Evolutionary conservation across 78 protist genomes (phyloP), one percentile per base, ranked within the genome.

Genomic region (Monocercomonoides exilis): DNA sequence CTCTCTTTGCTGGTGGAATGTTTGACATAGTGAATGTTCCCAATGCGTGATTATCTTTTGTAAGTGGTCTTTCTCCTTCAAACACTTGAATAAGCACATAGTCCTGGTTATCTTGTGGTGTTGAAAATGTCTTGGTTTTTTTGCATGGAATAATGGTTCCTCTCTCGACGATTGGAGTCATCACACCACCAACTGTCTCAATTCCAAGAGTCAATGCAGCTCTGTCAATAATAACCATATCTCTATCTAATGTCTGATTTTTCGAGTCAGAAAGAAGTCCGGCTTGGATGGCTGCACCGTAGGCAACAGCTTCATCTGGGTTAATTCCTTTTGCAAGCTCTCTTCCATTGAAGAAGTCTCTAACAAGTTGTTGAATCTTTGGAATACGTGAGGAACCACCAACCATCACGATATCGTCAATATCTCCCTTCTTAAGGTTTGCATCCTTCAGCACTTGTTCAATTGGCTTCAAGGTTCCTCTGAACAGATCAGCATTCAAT

Each of bases 281-380:
- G n/a, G 96, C 99, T 92, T 98, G 99, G 3, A 97, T 96, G 45
- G 99, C 99, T 0, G 99, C 99, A 41, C 98, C 97, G 81, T 89
- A 93, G 54, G 99, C 99, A 0, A 98, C 99, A 44, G 99, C 99
- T 92, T 97, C 99, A 80, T 98, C 99, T 89, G 99, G 99, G 94
- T 97, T 95, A 91, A 97, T 93, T 45, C 97, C 96, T 84, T 89
- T 89, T 90, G 92, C 95, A 43, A 94, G 98, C 90, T 98, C 99
- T 93, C 94, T 95, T 41, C 99, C 99, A 91, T 96, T 92, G 94
- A 98, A 97, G 90, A 92, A 96, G 87, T 97, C 98, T 90, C 91
- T 90, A 77, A 97, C 84, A 42, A 97, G 92, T 87, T 89, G 92
- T 92, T 95, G 98, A 21, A 98, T 92, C 94, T 96, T 96, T 90